phyloP scores from a whole-genome alignment of 129 eudicot genomes.

The Helianthus tuberosus region DNA sequence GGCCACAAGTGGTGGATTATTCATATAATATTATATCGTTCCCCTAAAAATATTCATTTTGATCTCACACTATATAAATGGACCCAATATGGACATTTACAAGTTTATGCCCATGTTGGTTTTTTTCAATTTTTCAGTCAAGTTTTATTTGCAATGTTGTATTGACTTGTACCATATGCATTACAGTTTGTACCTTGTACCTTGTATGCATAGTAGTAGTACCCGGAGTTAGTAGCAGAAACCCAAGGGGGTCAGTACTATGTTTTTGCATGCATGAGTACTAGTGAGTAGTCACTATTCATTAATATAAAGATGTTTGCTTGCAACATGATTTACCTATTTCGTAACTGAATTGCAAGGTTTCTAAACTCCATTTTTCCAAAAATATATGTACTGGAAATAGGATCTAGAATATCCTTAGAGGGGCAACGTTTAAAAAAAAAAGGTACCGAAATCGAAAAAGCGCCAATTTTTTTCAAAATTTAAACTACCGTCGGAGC shows the following conservation, averaged over 20 bases:
- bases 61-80: constrained; percentile 5
- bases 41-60: background rate
- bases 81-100: constrained; percentile 19
- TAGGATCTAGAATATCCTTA: background rate
- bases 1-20: too few species aligned
- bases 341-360: background rate
- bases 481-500: too few species aligned
- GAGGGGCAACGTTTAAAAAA: too few species aligned
- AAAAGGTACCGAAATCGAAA: too few species aligned
- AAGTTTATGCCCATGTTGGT: constrained; percentile 7
- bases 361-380: constrained; percentile 11
- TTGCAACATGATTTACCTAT: constrained; percentile 16
- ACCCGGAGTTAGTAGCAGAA: constrained; percentile 8
- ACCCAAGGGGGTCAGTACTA: constrained; percentile 32
- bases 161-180: constrained; percentile 15
- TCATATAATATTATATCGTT: too few species aligned
- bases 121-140: background rate
- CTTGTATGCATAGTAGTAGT: constrained; percentile 4
- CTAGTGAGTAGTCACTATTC: constrained; percentile 8
- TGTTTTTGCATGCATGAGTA: constrained; percentile 28
- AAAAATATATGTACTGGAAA: background rate
- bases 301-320: constrained; percentile 24
- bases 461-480: too few species aligned
- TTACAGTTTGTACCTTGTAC: background rate
- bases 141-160: constrained; percentile 11